Conservation (phyloP, 2,329 filamentous ascomycete genomes). For the Diaporthe sp. region DNA sequence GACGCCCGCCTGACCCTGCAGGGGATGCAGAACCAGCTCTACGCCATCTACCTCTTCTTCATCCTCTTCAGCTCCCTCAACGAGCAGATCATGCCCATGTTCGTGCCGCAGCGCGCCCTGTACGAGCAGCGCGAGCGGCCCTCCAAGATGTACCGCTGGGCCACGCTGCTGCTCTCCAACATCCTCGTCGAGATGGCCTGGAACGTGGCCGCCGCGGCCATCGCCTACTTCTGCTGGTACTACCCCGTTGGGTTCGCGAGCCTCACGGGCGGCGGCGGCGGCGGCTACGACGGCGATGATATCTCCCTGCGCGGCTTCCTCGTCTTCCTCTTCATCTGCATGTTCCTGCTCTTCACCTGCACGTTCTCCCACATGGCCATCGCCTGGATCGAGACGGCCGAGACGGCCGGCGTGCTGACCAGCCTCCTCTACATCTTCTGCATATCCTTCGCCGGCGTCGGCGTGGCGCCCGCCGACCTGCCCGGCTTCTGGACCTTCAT, state of each 20-base stretch:
- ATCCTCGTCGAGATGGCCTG: slow-evolving; percentile 22
- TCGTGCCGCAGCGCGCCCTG: neutral
- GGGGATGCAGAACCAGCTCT: neutral
- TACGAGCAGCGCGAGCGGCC: slow-evolving; percentile 4
- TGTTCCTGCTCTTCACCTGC: slow-evolving; percentile 49
- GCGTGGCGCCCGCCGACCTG: slow-evolving; percentile 57
- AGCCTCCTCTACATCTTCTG: slow-evolving; percentile 54
- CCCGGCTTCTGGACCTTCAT: slow-evolving; percentile 81
- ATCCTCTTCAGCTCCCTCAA: neutral
- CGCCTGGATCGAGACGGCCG: slow-evolving; percentile 26
- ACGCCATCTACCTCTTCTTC: slow-evolving; percentile 5
- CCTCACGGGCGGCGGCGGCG: slow-evolving; percentile 45
- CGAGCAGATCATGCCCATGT: slow-evolving; percentile 7
- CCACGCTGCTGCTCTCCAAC: slow-evolving; percentile 51
- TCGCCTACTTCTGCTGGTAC: slow-evolving; percentile 24
- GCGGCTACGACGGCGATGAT: slow-evolving; percentile 66
- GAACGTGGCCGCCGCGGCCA: neutral
- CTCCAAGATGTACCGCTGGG: slow-evolving; percentile 5
- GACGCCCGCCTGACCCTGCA: neutral
- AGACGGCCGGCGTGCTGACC: neutral
- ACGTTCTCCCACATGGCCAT: slow-evolving; percentile 45
- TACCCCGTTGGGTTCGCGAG: slow-evolving; percentile 54
- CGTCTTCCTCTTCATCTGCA: slow-evolving; percentile 53
- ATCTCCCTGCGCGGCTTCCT: slow-evolving; percentile 71
- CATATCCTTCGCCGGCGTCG: neutral